Conservation (phyloP, 1,139 yeast species). For the Saccharomycopsis phalli region DNA sequence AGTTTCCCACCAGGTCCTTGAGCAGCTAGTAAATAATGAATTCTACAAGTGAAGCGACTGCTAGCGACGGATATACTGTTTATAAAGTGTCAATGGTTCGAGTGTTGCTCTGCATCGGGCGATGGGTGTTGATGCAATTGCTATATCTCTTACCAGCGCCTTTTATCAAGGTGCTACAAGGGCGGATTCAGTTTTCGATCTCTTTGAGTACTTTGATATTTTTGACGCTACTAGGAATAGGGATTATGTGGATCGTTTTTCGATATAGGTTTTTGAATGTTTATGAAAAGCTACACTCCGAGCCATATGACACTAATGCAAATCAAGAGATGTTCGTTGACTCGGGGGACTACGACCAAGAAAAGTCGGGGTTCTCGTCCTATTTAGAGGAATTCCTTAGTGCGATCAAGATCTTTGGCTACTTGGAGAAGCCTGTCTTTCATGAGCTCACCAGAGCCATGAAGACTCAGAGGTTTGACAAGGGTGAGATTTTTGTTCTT, state of each 20-base stretch:
- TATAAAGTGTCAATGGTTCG: background rate
- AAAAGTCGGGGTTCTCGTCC: constrained; percentile 37
- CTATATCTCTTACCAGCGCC: background rate
- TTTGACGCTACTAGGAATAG: background rate
- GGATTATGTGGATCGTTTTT: constrained; percentile 10
- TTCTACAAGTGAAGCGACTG: too few relatives aligned
- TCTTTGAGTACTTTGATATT: constrained; percentile 14
- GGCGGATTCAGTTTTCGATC: constrained; percentile 16
- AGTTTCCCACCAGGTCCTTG: too few relatives aligned
- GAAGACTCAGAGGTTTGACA: constrained; percentile 77
- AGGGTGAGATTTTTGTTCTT: constrained; percentile 66
- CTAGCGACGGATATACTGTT: background rate
- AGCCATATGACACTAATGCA: constrained; percentile 7
- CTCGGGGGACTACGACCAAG: constrained; percentile 23
- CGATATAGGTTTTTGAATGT: constrained; percentile 16
- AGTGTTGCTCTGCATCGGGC: background rate
- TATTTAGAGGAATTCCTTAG: constrained; percentile 83
- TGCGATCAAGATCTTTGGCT: constrained; percentile 92
- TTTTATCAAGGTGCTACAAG: constrained; percentile 6
- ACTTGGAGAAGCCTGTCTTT: constrained; percentile 80
- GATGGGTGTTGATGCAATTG: background rate
- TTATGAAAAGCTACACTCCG: constrained; percentile 14
- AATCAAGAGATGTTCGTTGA: constrained; percentile 9
- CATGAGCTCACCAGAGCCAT: constrained; percentile 87
- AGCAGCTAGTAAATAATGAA: too few relatives aligned